These are phyloP conservation scores for Wickerhamiella spandovensis DNA, from an alignment of 805 yeast species.

Conservation along the genomic window DNA sequence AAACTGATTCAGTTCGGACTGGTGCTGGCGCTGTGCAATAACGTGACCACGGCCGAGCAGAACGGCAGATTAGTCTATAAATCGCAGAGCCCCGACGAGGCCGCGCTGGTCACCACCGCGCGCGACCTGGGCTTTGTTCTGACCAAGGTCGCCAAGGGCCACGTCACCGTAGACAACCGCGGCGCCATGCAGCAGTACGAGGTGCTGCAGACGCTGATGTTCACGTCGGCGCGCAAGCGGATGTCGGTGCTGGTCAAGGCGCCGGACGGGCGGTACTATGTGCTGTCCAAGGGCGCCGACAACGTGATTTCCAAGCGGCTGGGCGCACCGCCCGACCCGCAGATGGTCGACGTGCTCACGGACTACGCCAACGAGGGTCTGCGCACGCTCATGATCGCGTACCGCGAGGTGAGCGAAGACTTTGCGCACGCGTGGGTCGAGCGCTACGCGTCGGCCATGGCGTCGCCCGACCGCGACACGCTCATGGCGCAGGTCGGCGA, in stretches of 20 bases:
- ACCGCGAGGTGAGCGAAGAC: conserved; percentile 34
- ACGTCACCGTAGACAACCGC: conserved; percentile 31
- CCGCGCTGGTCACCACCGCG: conserved; percentile 66
- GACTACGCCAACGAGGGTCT: conserved; percentile 64
- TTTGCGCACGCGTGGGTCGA: conserved; percentile 42
- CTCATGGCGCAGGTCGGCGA: conserved; percentile 40
- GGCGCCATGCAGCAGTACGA: conserved; percentile 36
- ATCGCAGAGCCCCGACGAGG: conserved; percentile 78
- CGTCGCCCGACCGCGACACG: conserved; percentile 47
- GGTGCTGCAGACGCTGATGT: conserved; percentile 44
- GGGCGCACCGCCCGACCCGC: conserved; percentile 11
- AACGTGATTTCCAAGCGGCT: conserved; percentile 45
- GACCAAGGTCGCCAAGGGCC: conserved; percentile 38
- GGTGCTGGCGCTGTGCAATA: conserved; percentile 59
- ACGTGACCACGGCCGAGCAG: conserved; percentile 50
- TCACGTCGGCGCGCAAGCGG: conserved; percentile 60
- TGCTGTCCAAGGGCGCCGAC: conserved; percentile 66
- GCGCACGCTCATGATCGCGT: conserved; percentile 61
- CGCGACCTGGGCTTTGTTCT: conserved; percentile 59
- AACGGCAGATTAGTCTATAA: conserved; percentile 37
- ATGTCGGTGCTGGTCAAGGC: conserved; percentile 58
- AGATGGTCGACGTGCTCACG: conserved; percentile 36
- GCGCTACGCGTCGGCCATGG: conserved; percentile 35
- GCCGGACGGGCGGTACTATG: conserved; percentile 30
- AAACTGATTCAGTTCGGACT: conserved; percentile 47